Evolutionary conservation across 495 filamentous ascomycete genomes (phyloP).

Genomic region (Opeltia flavorubescens): DNA sequence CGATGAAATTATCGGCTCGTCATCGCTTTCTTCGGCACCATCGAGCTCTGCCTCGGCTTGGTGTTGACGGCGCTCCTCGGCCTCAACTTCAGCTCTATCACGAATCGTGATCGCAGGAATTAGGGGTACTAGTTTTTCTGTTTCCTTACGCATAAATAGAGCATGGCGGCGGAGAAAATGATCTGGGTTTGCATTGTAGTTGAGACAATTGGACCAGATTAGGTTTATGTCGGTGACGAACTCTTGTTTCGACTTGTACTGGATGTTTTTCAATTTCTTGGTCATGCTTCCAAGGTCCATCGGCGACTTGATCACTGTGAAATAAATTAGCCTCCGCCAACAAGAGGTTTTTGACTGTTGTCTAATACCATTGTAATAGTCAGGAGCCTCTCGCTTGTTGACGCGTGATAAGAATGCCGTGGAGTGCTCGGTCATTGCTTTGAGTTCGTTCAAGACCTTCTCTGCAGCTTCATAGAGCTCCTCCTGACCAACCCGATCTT

Average conservation of each 20-base stretch:
- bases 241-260: constrained; percentile 87
- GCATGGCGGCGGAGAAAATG: constrained; percentile 89
- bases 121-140: constrained; percentile 84
- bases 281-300: constrained; percentile 98
- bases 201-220: constrained; percentile 93
- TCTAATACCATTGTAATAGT: constrained; percentile 73
- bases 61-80: constrained; percentile 79
- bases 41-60: constrained; percentile 56
- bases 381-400: constrained; percentile 91
- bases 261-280: constrained; percentile 80
- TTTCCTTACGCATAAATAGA: constrained; percentile 89
- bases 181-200: constrained; percentile 80
- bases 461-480: constrained; percentile 95
- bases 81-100: constrained; percentile 88
- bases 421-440: constrained; percentile 92
- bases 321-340: not conserved
- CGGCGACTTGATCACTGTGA: constrained; percentile 78
- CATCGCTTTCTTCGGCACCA: constrained; percentile 80
- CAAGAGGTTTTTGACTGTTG: not conserved
- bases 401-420: constrained; percentile 83
- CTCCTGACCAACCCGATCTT: constrained; percentile 92
- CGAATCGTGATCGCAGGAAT: constrained; percentile 86
- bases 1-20: constrained; percentile 97
- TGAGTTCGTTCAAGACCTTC: constrained; percentile 89
- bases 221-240: constrained; percentile 87